Percentiles rank a stretch among this genome's conserved stretches.
Conservation (phyloP, 305 asterid species). For the Solanum aculeatissimum region DNA sequence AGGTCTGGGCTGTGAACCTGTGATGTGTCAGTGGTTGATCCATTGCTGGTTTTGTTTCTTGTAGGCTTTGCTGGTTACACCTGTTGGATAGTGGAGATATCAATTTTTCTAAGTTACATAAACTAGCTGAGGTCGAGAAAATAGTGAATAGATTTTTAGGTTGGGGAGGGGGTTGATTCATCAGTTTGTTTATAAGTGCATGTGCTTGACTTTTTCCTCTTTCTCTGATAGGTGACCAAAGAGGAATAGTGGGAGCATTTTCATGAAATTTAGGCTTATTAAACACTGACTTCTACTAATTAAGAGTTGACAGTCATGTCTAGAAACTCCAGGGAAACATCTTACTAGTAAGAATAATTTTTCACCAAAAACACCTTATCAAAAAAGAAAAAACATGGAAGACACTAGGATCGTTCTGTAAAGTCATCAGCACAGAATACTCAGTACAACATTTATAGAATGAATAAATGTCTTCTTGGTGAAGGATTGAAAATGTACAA, state of each 20-base stretch:
- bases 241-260: neutral
- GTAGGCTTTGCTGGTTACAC: neutral
- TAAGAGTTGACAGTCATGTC: neutral
- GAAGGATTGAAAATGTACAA: neutral
- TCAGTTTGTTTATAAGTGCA: neutral
- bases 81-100: neutral
- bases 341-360: neutral
- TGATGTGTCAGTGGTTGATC: neutral
- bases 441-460: neutral
- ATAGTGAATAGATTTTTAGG: neutral
- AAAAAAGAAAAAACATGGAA: neutral
- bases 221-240: neutral
- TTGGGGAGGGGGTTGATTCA: neutral
- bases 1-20: neutral
- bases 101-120: neutral
- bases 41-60: neutral
- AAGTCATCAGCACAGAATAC: neutral
- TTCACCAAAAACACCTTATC: neutral
- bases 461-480: neutral
- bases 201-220: neutral
- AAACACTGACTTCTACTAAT: neutral
- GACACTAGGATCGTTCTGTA: neutral
- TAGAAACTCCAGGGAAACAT: neutral
- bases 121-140: neutral
- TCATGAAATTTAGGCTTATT: neutral